These are phyloP conservation scores for Telfairia occidentalis DNA, from an alignment of 331 rosid genomes.

Conservation along the genomic window DNA sequence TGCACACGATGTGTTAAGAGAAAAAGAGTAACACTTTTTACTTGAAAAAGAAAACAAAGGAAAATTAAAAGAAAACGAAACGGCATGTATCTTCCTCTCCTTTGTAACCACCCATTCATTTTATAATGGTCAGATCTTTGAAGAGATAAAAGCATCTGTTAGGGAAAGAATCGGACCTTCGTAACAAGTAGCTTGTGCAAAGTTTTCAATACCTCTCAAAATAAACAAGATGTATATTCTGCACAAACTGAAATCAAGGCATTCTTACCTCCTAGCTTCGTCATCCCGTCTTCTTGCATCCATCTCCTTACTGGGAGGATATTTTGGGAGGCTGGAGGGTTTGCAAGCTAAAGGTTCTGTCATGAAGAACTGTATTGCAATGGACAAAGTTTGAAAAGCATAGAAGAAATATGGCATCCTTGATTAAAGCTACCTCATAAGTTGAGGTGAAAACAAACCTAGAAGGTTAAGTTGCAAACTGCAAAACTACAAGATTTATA, in stretches of 20 bases:
- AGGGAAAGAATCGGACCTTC: neutral
- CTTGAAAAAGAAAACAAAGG: no score
- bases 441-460: neutral
- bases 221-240: neutral
- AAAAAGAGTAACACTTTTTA: no score
- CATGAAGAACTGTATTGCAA: constrained; percentile 62
- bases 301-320: constrained; percentile 95
- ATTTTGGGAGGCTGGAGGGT: constrained; percentile 90
- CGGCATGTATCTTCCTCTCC: neutral
- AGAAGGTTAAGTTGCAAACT: neutral
- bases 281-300: constrained; percentile 90
- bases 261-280: constrained; percentile 68
- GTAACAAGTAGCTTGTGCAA: neutral
- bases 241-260: constrained; percentile 11
- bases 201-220: neutral
- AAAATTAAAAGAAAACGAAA: no score
- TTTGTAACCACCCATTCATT: neutral
- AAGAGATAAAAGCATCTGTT: neutral
- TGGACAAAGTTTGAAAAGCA: constrained; percentile 2
- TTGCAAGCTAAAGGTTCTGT: constrained; percentile 83
- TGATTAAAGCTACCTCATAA: neutral
- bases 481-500: neutral
- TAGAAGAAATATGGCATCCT: constrained; percentile 5
- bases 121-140: neutral
- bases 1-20: neutral